Base-by-base conservation (phyloP, 2,329 filamentous ascomycete species). In the Teratosphaeria zuluensis region DNA sequence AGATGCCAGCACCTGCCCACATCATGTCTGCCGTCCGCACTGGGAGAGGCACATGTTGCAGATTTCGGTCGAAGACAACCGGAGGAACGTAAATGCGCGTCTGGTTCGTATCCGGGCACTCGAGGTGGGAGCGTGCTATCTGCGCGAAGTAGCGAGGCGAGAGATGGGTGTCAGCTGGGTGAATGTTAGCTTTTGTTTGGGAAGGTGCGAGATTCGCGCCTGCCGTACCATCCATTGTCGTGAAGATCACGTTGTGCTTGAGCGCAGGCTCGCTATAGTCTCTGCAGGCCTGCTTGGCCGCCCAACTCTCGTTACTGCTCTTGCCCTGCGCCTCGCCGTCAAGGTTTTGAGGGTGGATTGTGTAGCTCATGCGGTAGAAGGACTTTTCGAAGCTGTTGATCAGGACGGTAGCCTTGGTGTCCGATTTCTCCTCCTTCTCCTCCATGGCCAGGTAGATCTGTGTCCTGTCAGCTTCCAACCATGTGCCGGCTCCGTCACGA, bases 391-490 rank as follows among this genome's bases (percentile, higher is more conserved):
- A 89, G 60, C 82, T 80, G 53, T 81, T 78, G n/a, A 85, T 79
- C 16, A 89, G 76, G 8, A 76, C 77, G 59, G 79, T 75, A 11
- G 86, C 86, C 72, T 89, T 89, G 54, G 78, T 72, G 60, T 83
- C 80, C 11, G 79, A 81, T 53, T 82, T 79, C 55, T 75, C 74
- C 69, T 90, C 87, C 59, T 86, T 83, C 65, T 85, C 76, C 68
- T 89, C 87, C 86, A 89, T 89, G 24, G 83, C 87, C 32, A 90
- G 78, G 67, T 85, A 89, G 56, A 90, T 76, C 86, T 89, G 57
- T 61, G 32, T 4, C 42, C 12, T 28, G 59, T 62, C 58, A 65
- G 64, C 62, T 51, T 54, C 28, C 24, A 31, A 35, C 0, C 52
- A 53, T 28, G 8, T 16, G 4, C 14, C 24, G 24, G 4, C 19